A percentile compares a stretch with the other conserved stretches of the same genome.
Evolutionary conservation across 768 basidiomycete species (phyloP).

Genomic region (Lentinula lateritia): DNA sequence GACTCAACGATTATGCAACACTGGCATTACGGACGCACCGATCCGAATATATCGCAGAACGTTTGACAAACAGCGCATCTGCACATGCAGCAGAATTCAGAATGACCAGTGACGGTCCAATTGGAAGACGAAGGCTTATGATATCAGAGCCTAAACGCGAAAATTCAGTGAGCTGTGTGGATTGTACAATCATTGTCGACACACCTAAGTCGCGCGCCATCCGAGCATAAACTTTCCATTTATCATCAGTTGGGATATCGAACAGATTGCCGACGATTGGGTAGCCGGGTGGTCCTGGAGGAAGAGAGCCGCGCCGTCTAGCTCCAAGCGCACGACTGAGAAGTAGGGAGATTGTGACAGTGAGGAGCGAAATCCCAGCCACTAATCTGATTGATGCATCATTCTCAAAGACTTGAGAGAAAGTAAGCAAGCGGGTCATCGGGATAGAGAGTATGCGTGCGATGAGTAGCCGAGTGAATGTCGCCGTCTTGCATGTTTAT

Average conservation of each 20-base stretch:
- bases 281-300: slow-evolving; percentile 9
- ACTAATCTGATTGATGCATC: neutral
- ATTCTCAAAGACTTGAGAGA: neutral
- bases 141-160: slow-evolving; percentile 7
- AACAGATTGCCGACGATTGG: slow-evolving; percentile 9
- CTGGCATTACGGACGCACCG: neutral
- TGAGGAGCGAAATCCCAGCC: neutral
- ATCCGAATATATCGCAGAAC: slow-evolving; percentile 14
- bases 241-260: slow-evolving; percentile 3
- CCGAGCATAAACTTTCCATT: neutral
- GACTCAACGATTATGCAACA: too few species aligned
- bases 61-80: slow-evolving; percentile 11
- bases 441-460: neutral
- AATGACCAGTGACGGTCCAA: slow-evolving; percentile 10
- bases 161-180: too few species aligned
- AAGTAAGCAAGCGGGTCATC: neutral
- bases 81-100: slow-evolving; percentile 12
- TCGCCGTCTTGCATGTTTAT: neutral
- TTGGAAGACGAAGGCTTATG: slow-evolving; percentile 8
- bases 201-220: neutral
- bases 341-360: neutral
- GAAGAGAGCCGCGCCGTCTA: neutral
- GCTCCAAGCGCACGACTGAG: neutral
- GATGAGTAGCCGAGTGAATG: too few species aligned
- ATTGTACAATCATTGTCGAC: neutral